phyloP scores from a whole-genome alignment of 1,139 yeast species.

The Nakaseomyces sp. region DNA sequence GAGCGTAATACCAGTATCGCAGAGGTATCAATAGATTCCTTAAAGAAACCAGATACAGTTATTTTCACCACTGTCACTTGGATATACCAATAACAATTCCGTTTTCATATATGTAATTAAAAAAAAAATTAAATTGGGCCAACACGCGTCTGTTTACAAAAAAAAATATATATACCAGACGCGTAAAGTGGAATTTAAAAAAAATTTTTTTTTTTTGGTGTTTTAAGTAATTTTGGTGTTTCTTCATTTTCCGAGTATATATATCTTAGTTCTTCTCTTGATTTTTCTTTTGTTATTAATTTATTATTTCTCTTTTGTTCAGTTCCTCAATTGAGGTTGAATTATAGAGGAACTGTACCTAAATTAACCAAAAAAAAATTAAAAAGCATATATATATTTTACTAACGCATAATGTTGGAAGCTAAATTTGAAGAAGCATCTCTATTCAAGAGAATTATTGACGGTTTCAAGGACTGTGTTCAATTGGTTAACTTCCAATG shows the following conservation, averaged over 20 bases:
- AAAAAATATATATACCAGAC: background rate
- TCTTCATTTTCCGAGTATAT: background rate
- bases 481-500: conserved; percentile 94
- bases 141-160: background rate
- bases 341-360: no score
- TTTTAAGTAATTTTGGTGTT: background rate
- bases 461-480: conserved; percentile 87
- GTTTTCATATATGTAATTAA: background rate
- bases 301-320: background rate
- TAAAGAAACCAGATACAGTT: no score
- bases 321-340: no score
- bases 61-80: no score
- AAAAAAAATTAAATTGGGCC: no score
- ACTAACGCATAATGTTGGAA: conserved; percentile 63
- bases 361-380: background rate
- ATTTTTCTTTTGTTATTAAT: background rate
- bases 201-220: no score
- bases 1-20: no score
- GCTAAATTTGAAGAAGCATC: conserved; percentile 94
- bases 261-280: background rate
- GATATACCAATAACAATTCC: background rate
- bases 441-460: conserved; percentile 82
- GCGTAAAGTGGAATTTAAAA: no score
- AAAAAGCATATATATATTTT: background rate
- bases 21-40: no score